Percentiles rank a stretch among this genome's conserved stretches.
Evolutionary conservation across 352 stramenopile genomes (phyloP).

Genomic region (Phytophthora tubulina): DNA sequence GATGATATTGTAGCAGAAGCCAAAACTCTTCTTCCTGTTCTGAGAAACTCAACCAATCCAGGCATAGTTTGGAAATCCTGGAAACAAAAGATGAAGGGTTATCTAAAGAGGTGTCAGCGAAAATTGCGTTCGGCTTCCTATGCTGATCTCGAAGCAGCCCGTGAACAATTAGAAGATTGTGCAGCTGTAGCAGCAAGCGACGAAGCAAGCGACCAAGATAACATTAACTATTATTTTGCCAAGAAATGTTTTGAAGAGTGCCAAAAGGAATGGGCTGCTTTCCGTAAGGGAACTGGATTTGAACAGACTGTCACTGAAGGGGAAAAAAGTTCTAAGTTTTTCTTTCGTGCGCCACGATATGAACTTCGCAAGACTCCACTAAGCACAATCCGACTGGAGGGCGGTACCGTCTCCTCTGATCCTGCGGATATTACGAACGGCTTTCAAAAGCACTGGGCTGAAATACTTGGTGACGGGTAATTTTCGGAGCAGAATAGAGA

Average conservation of each 20-base stretch:
- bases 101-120: constrained; percentile 13
- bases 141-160: background rate
- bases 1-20: constrained; percentile 5
- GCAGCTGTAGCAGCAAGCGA: background rate
- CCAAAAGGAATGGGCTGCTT: constrained; percentile 1
- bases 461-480: constrained; percentile 1
- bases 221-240: constrained; percentile 7
- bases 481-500: background rate
- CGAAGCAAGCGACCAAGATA: constrained; percentile 1
- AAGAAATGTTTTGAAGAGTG: background rate
- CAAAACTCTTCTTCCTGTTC: background rate
- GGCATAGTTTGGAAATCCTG: constrained; percentile 9
- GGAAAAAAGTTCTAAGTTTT: background rate
- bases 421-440: background rate
- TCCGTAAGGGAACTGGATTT: background rate
- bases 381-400: background rate
- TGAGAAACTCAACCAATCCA: background rate
- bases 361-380: constrained; percentile 6
- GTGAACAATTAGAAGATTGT: constrained; percentile 4
- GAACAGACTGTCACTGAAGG: constrained; percentile 6
- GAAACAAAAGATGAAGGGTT: constrained; percentile 10
- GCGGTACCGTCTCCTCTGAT: constrained; percentile 1
- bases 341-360: constrained; percentile 11
- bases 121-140: background rate
- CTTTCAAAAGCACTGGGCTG: constrained; percentile 10